Evolutionary conservation across 495 filamentous ascomycete species (phyloP).

Genomic region (Podospora didyma): DNA sequence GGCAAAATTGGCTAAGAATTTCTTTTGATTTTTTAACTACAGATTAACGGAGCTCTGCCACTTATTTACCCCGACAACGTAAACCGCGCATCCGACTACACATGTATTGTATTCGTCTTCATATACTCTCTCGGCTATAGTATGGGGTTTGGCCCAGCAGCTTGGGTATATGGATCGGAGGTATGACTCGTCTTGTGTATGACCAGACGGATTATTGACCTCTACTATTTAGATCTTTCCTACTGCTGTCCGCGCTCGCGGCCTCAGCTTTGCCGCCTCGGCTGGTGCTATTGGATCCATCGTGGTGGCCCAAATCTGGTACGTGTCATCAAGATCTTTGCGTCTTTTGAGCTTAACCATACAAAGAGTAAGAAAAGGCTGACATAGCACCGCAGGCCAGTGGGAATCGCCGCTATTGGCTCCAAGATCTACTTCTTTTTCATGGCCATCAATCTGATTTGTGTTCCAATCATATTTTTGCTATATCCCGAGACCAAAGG

Average conservation of each 20-base stretch:
- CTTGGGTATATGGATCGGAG: constrained; percentile 58
- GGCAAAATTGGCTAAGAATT: too few species aligned
- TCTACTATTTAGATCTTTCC: constrained; percentile 43
- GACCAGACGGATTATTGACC: background rate
- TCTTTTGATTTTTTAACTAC: background rate
- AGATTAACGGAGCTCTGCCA: constrained; percentile 53
- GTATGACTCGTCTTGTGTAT: constrained; percentile 20
- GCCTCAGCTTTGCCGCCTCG: constrained; percentile 50
- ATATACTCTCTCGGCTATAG: constrained; percentile 55
- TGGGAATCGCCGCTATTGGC: constrained; percentile 48
- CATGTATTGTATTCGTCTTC: constrained; percentile 54
- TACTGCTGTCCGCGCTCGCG: constrained; percentile 46
- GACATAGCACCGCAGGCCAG: constrained; percentile 39
- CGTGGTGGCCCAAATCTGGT: constrained; percentile 36
- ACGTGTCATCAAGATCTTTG: background rate
- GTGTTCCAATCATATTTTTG: constrained; percentile 43
- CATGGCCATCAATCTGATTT: constrained; percentile 49
- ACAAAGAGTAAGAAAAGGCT: background rate
- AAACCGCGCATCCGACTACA: constrained; percentile 45
- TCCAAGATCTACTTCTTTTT: constrained; percentile 59
- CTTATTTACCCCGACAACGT: constrained; percentile 47
- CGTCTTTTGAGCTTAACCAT: too few species aligned
- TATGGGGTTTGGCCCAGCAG: constrained; percentile 52
- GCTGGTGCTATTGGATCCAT: constrained; percentile 49
- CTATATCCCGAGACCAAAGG: constrained; percentile 55